A percentile compares a stretch with the other conserved stretches of the same genome.
Evolutionary conservation across 23 red algal genomes (phyloP).

Genomic region (Gracilaria domingensis): DNA sequence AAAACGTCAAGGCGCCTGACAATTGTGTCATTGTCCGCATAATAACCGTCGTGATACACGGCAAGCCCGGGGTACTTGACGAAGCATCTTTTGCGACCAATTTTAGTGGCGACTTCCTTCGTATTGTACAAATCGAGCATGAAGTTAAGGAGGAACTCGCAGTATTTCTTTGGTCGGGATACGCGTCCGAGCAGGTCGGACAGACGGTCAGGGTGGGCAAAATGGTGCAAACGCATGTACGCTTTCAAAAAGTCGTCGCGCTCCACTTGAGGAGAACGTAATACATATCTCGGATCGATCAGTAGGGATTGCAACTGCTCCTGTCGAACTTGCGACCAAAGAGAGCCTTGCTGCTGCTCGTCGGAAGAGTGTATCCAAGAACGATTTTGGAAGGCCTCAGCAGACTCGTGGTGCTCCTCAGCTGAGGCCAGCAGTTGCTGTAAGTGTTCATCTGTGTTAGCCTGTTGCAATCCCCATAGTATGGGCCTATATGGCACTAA

Average conservation of each 20-base stretch:
- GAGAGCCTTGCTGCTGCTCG: neutral
- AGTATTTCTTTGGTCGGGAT: conserved; percentile 12
- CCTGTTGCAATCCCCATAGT: neutral
- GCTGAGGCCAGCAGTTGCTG: neutral
- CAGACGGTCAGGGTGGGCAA: conserved; percentile 25
- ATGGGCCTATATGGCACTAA: neutral
- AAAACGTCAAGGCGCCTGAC: conserved; percentile 22
- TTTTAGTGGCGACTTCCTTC: neutral
- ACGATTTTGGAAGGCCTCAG: neutral
- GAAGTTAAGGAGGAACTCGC: conserved; percentile 21
- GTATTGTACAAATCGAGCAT: conserved; percentile 30
- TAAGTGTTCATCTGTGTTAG: neutral
- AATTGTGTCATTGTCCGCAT: conserved; percentile 32
- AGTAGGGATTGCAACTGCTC: neutral
- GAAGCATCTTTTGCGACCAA: neutral
- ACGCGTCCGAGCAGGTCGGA: conserved; percentile 20
- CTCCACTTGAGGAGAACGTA: conserved; percentile 19
- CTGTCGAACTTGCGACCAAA: conserved; percentile 5
- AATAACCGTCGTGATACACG: conserved; percentile 37
- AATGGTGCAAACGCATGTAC: conserved; percentile 32
- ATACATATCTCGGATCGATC: neutral
- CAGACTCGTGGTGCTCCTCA: neutral
- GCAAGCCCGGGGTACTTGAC: neutral
- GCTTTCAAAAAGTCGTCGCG: conserved; percentile 52
- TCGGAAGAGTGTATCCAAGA: neutral